phyloP scores from a whole-genome alignment of 2,329 filamentous ascomycete genomes.

The Zelopaecilomyces penicillatus region DNA sequence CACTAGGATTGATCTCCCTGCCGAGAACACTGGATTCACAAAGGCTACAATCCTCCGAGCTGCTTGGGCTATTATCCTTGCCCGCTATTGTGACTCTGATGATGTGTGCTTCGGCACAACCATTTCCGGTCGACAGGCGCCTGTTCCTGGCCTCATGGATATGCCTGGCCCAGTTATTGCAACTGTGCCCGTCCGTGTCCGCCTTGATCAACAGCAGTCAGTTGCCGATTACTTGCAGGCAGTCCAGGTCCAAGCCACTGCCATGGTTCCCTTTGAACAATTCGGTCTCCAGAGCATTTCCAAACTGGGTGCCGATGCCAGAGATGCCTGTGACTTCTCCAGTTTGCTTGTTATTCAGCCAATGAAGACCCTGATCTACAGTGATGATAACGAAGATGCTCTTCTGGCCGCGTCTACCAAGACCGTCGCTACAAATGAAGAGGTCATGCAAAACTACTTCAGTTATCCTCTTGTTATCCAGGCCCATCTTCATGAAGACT shows the following conservation, averaged over 20 bases:
- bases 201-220: too few relatives aligned
- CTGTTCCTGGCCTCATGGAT: too few relatives aligned
- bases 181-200: too few relatives aligned
- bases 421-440: background rate
- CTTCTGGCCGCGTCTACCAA: background rate
- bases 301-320: too few relatives aligned
- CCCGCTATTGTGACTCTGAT: background rate
- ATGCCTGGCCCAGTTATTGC: too few relatives aligned
- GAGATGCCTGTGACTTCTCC: too few relatives aligned
- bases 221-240: too few relatives aligned
- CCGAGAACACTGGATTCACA: too few relatives aligned
- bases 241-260: too few relatives aligned
- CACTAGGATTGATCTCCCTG: constrained; percentile 2
- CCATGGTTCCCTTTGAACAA: too few relatives aligned
- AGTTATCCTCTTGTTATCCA: constrained; percentile 12
- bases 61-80: background rate
- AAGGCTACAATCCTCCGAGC: background rate
- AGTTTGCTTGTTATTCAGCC: too few relatives aligned
- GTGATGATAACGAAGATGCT: background rate
- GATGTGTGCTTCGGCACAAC: background rate
- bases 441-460: constrained; percentile 9
- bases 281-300: too few relatives aligned
- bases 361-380: background rate
- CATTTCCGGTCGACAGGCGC: background rate
- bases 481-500: constrained; percentile 1